Evolutionary conservation across 2,329 filamentous ascomycete species (phyloP).

Genomic region (Ophiostoma piceae): DNA sequence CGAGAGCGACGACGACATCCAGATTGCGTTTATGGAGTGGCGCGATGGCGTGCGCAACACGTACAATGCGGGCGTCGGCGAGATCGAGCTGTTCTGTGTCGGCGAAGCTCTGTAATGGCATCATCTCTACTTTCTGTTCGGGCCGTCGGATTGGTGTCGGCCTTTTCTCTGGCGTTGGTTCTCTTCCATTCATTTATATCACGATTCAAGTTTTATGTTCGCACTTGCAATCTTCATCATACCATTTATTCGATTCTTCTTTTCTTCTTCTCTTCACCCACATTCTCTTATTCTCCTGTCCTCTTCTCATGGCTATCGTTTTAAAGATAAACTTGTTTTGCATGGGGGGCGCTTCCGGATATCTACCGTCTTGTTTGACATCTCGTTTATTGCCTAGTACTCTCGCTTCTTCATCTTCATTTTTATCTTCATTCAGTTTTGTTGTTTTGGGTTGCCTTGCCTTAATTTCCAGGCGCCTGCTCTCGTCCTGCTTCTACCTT

Average conservation of each 20-base stretch:
- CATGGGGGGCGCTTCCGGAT: conserved; percentile 23
- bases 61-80: conserved; percentile 67
- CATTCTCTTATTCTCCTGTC: background rate
- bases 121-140: background rate
- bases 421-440: background rate
- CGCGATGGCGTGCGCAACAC: conserved; percentile 59
- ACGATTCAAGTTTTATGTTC: conserved; percentile 14
- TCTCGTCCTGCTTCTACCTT: background rate
- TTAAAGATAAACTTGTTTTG: conserved; percentile 19
- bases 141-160: background rate
- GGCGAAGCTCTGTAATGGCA: conserved; percentile 35
- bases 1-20: conserved; percentile 91
- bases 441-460: background rate
- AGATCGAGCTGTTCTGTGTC: conserved; percentile 83
- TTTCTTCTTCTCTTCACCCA: background rate
- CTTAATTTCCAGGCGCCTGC: background rate
- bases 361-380: conserved; percentile 15
- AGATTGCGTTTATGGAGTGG: conserved; percentile 93
- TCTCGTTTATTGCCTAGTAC: conserved; percentile 15
- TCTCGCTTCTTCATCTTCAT: background rate
- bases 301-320: conserved; percentile 3
- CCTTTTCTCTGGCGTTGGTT: background rate
- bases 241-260: background rate
- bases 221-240: conserved; percentile 11
- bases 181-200: conserved; percentile 4